phyloP scores from a whole-genome alignment of 2,329 filamentous ascomycete species.

The Coleophoma eucalyptorum region DNA sequence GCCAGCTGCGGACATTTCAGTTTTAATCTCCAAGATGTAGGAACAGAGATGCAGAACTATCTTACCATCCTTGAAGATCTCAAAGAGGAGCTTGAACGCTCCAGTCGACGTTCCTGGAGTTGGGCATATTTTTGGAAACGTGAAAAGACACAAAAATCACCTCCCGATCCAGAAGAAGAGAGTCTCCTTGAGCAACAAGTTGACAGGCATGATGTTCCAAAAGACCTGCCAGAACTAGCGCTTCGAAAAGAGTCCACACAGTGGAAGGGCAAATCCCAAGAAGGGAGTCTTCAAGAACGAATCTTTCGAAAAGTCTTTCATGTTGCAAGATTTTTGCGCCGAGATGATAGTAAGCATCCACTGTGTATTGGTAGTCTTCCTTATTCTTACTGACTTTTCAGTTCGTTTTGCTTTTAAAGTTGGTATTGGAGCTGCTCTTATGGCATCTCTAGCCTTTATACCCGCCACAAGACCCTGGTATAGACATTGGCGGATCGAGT shows the following conservation, averaged over 20 bases:
- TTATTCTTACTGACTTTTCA: slow-evolving; percentile 20
- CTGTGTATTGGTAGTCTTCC: slow-evolving; percentile 15
- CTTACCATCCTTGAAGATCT: slow-evolving; percentile 82
- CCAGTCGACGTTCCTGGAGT: slow-evolving; percentile 66
- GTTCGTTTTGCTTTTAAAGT: slow-evolving; percentile 86
- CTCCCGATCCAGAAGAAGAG: slow-evolving; percentile 22
- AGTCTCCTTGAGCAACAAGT: slow-evolving; percentile 19
- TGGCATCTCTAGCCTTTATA: slow-evolving; percentile 86
- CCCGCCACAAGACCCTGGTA: slow-evolving; percentile 75
- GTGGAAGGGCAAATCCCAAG: slow-evolving; percentile 4
- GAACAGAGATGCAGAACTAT: slow-evolving; percentile 82
- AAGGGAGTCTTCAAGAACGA: slow-evolving; percentile 4
- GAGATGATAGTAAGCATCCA: slow-evolving; percentile 54
- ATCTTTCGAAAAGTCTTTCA: slow-evolving; percentile 44
- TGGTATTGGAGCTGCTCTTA: slow-evolving; percentile 82
- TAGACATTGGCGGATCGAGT: slow-evolving; percentile 88
- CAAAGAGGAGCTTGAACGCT: slow-evolving; percentile 64
- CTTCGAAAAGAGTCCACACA: slow-evolving; percentile 11
- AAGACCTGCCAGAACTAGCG: slow-evolving; percentile 18
- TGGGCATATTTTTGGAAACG: slow-evolving; percentile 79
- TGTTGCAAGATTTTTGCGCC: slow-evolving; percentile 50
- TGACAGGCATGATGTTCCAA: slow-evolving; percentile 14
- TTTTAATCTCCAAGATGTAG: slow-evolving; percentile 86
- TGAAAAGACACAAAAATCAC: slow-evolving; percentile 9
- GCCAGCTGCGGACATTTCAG: slow-evolving; percentile 98